phyloP scores from a whole-genome alignment of 805 yeast species.

The Lachancea sp. region DNA sequence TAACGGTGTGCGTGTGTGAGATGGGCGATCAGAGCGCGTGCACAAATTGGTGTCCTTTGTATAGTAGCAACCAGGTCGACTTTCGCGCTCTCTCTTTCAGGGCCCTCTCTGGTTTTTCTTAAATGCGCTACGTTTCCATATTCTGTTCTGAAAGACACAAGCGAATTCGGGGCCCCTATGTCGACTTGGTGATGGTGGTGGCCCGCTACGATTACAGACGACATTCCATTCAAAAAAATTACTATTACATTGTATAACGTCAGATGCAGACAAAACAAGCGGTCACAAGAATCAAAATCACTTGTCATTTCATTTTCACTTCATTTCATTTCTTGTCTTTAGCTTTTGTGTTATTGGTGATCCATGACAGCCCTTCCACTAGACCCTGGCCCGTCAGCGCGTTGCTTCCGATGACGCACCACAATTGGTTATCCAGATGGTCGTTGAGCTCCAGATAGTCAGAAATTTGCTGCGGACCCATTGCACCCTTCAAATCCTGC shows the following conservation, averaged over 20 bases:
- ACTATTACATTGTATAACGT: neutral
- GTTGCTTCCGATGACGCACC: constrained; percentile 89
- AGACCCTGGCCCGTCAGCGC: constrained; percentile 88
- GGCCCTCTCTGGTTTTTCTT: too few species aligned
- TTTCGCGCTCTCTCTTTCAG: neutral
- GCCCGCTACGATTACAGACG: neutral
- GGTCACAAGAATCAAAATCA: neutral
- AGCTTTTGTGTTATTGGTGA: constrained; percentile 49
- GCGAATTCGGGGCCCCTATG: too few species aligned
- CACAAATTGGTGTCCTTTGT: neutral
- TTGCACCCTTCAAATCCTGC: constrained; percentile 67
- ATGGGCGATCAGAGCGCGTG: too few species aligned
- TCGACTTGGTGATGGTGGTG: too few species aligned
- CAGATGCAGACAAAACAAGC: neutral
- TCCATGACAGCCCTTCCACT: constrained; percentile 83
- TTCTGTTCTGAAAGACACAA: neutral
- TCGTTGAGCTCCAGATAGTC: constrained; percentile 59
- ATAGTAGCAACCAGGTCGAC: neutral
- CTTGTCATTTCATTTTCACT: too few species aligned
- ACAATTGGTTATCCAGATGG: constrained; percentile 57
- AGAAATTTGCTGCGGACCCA: constrained; percentile 75
- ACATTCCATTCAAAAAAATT: neutral
- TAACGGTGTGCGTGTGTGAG: too few species aligned
- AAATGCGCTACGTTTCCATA: neutral
- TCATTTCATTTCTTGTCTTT: constrained; percentile 3